Base-by-base conservation (phyloP, 768 basidiomycete species). In the Suillus luteus region DNA sequence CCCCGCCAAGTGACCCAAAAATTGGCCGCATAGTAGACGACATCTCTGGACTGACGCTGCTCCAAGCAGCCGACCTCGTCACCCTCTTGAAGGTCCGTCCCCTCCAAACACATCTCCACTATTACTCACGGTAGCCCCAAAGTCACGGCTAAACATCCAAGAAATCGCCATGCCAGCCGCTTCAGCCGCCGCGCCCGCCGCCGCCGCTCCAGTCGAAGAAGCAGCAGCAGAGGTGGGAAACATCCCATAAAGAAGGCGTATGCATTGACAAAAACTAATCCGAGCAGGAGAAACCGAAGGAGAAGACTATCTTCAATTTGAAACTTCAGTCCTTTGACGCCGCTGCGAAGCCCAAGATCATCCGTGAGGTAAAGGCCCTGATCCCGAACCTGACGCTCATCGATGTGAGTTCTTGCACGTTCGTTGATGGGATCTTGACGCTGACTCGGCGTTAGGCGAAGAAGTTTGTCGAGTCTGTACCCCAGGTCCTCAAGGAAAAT, bases 241-340 rank as follows among this genome's bases (percentile, higher is more conserved):
- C 17, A 3, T 27, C 12, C 10, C 38, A 12, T 24, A 19, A 40
- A 38, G 17, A 54, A 35, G 40, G 40, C 2, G 17, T 19, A 3
- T 59, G 9, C 11, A 19, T 9, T 41, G n/a, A 49, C n/a, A n/a
- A 44, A 44, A 17, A 31, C 40, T 37, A 9, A 49, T 24, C 22
- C 14, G 38, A 27, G 6, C 66, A 94, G 89, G 94, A 95, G 77
- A 97, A 96, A 73, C 95, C 95, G 57, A 98, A 97, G 80, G 97
- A 98, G 82, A 99, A 99, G 88, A 97, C 95, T 19, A 84, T 96
- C 40, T 99, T 99, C 81, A 96, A 89, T 70, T 91, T 98, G 73
- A 95, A 88, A 77, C 85, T 99, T 48, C 94, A 96, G 74, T 94
- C 94, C 55, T 97, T 99, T 72, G 96, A 97, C 66, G 87, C 95